Evolutionary conservation across 371 early-diverging fungal species (phyloP).

Genomic region (Chytridium lagenaria): DNA sequence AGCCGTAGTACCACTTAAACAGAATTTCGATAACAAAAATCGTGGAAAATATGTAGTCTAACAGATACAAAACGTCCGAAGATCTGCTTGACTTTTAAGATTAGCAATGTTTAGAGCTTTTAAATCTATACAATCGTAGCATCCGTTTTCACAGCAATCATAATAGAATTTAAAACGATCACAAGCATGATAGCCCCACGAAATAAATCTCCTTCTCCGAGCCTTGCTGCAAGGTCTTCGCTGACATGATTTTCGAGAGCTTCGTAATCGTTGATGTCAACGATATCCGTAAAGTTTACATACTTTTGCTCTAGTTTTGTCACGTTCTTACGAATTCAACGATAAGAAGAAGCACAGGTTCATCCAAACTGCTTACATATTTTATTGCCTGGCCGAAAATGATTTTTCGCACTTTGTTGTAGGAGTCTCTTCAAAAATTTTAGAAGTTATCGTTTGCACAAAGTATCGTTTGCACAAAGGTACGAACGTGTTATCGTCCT

Average conservation of each 20-base stretch:
- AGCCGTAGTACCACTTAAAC: constrained; percentile 53
- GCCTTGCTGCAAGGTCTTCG: constrained; percentile 46
- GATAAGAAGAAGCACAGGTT: background rate
- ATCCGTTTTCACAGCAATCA: constrained; percentile 46
- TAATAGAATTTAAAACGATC: constrained; percentile 40
- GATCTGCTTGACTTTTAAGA: constrained; percentile 21
- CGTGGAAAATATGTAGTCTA: constrained; percentile 40
- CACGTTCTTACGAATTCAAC: constrained; percentile 36
- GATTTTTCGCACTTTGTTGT: constrained; percentile 46
- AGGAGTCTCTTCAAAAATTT: constrained; percentile 38
- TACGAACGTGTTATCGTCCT: constrained; percentile 38
- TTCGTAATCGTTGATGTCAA: constrained; percentile 48
- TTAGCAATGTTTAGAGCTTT: background rate
- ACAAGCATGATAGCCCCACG: constrained; percentile 41
- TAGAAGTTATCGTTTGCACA: too few species aligned
- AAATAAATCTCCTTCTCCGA: constrained; percentile 52
- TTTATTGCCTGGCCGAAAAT: constrained; percentile 48
- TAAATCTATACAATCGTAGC: constrained; percentile 24
- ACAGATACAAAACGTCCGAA: constrained; percentile 27
- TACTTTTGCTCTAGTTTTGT: constrained; percentile 41
- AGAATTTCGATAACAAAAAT: constrained; percentile 48
- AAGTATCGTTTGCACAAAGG: background rate
- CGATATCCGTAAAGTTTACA: constrained; percentile 50
- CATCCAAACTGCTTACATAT: constrained; percentile 25
- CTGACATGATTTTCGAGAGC: constrained; percentile 45